phyloP scores from a whole-genome alignment of 139 green algal genomes.

The Volvox africanus region DNA sequence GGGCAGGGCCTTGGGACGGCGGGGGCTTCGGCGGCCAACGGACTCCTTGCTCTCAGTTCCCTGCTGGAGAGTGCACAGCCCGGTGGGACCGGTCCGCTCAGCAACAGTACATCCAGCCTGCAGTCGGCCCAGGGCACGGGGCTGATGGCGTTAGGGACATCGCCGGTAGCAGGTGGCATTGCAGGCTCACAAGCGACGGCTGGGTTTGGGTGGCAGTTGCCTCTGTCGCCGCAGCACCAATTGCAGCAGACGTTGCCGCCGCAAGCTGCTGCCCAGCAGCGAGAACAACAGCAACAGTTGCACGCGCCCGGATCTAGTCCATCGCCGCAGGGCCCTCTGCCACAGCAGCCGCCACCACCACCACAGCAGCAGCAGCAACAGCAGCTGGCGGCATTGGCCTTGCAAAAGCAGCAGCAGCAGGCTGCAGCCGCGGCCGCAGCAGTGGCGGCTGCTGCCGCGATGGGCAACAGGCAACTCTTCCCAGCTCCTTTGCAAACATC shows the following conservation, averaged over 20 bases:
- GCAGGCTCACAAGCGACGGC: constrained; percentile 22
- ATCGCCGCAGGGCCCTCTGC: background rate
- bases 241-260: background rate
- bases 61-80: background rate
- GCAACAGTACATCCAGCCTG: background rate
- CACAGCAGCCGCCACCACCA: background rate
- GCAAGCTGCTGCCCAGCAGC: background rate
- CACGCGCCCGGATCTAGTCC: background rate
- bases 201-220: constrained; percentile 45
- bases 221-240: constrained; percentile 16
- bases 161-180: background rate
- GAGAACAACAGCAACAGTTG: constrained; percentile 6
- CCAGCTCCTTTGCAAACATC: background rate
- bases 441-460: background rate
- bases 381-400: too few species aligned
- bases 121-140: constrained; percentile 19
- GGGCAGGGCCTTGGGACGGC: background rate
- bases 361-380: background rate
- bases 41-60: background rate
- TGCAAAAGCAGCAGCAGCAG: background rate
- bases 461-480: background rate
- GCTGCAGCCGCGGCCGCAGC: background rate
- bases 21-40: background rate
- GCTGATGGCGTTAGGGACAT: background rate
- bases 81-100: background rate